Evolutionary conservation across 805 yeast species (phyloP), one percentile per base, ranked within the genome.

Genomic region (Brettanomyces anomalus): DNA sequence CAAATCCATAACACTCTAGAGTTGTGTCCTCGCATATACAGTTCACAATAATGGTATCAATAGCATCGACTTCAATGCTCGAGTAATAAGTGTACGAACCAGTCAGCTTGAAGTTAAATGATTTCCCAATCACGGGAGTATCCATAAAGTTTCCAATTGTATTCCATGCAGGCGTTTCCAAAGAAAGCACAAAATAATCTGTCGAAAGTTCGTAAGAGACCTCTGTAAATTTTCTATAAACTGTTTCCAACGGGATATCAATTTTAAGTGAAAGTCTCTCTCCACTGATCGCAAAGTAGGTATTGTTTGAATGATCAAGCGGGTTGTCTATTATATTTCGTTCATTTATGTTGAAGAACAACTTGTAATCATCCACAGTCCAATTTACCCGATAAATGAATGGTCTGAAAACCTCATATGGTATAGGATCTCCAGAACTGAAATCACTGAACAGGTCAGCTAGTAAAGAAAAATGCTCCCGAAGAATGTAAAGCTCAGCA

Each of bases 121-220:
- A 77, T 46, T 78, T 66, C 0, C 96, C 97, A 47, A 87, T 70
- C 14, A 74, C 72, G 16, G 72, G 75, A 11, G 72, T 62, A 38
- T 72, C 71, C 65, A 85, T 58, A 50, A 90, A 90, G 39, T 82
- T 80, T 43, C 79, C 75, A 20, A 79, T 65, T 0, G 97, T 89
- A 55, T 87, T 94, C 96, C 97, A 93, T 1, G 90, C 82, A 0
- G 98, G 97, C 0, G 93, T 77, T 44, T 79, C 82, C 3, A 89
- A 58, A 1, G 74, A 65, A 38, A 93, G 53, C 39, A 79, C 73
- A 49, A 87, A 76, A 39, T 62, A 63, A 0, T 85, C 77, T 0
- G 95, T 81, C 3, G 49, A 48, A 2, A 82, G 49, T 1, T 61
- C 59, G 51, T 70, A 85, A 14, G 69, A 63, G 14, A 82, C 65